These are phyloP conservation scores for Pythium chondricola DNA, from an alignment of 352 stramenopile genomes.

Conservation along the genomic window DNA sequence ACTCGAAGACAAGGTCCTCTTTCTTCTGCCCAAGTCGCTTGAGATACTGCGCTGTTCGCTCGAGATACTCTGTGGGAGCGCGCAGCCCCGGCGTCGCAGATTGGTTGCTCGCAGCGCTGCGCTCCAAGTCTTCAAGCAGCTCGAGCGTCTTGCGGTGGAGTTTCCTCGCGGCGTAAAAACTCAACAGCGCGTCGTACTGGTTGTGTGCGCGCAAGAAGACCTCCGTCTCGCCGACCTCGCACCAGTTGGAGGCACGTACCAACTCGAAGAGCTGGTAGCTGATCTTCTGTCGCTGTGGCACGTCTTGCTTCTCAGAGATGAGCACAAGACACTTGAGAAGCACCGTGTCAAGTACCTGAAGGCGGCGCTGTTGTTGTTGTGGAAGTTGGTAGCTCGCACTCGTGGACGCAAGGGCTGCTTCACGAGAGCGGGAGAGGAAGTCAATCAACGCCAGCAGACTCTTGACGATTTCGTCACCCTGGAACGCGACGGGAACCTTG, in stretches of 20 bases:
- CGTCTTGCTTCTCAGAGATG: slow-evolving; percentile 35
- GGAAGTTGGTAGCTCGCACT: not conserved
- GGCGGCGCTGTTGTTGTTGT: slow-evolving; percentile 10
- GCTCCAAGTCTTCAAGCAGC: slow-evolving; percentile 72
- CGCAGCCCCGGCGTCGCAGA: slow-evolving; percentile 13
- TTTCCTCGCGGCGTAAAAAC: slow-evolving; percentile 63
- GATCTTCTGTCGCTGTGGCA: slow-evolving; percentile 23
- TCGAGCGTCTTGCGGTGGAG: slow-evolving; percentile 78
- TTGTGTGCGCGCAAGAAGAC: slow-evolving; percentile 70
- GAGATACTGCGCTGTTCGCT: slow-evolving; percentile 62
- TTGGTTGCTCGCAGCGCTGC: slow-evolving; percentile 22
- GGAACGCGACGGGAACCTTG: slow-evolving; percentile 6
- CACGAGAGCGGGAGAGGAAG: slow-evolving; percentile 41
- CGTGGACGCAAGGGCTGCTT: not conserved
- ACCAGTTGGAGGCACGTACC: slow-evolving; percentile 48
- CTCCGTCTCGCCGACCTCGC: slow-evolving; percentile 68
- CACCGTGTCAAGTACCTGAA: slow-evolving; percentile 74
- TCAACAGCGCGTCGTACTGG: slow-evolving; percentile 49
- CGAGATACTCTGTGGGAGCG: slow-evolving; percentile 44
- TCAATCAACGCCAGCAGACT: slow-evolving; percentile 48
- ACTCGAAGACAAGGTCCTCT: slow-evolving; percentile 72
- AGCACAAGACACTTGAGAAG: slow-evolving; percentile 78
- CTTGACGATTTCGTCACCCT: slow-evolving; percentile 42
- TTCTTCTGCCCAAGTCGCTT: slow-evolving; percentile 55
- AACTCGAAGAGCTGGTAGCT: slow-evolving; percentile 46